A percentile compares a stretch with the other conserved stretches of the same genome.
Conservation (phyloP, 768 basidiomycete species). For the Boletus reticuloceps region DNA sequence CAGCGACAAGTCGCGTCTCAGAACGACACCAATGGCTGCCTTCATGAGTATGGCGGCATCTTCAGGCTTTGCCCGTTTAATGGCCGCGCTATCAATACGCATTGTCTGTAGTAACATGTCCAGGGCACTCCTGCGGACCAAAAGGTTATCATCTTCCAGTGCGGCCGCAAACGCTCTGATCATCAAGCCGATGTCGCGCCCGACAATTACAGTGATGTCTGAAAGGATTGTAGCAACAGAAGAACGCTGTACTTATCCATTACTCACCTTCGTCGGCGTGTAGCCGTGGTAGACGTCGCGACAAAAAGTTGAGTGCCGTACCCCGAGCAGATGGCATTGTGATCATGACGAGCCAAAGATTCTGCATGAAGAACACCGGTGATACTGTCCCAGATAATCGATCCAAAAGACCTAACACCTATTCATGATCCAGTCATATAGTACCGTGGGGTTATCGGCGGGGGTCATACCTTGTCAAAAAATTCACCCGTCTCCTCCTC, state of each 20-base stretch:
- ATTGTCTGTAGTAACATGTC: slow-evolving; percentile 82
- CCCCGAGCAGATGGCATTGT: slow-evolving; percentile 85
- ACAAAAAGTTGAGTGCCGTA: slow-evolving; percentile 83
- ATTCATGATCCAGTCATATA: slow-evolving; percentile 13
- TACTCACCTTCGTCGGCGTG: slow-evolving; percentile 66
- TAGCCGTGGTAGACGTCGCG: slow-evolving; percentile 71
- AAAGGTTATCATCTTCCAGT: slow-evolving; percentile 89
- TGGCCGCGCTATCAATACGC: slow-evolving; percentile 66
- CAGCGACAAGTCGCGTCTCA: slow-evolving; percentile 88
- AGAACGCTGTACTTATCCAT: background rate
- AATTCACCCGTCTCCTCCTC: slow-evolving; percentile 98
- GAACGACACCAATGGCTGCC: slow-evolving; percentile 82
- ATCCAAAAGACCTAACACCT: slow-evolving; percentile 82
- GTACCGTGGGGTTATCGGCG: background rate
- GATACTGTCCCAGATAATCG: slow-evolving; percentile 81
- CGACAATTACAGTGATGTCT: slow-evolving; percentile 73
- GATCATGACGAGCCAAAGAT: slow-evolving; percentile 90
- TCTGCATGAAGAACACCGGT: slow-evolving; percentile 90
- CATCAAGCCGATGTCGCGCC: slow-evolving; percentile 89
- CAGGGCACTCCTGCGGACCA: slow-evolving; percentile 83
- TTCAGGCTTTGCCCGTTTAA: slow-evolving; percentile 64
- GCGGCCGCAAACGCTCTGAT: slow-evolving; percentile 89
- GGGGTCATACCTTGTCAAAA: slow-evolving; percentile 72
- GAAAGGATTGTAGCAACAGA: slow-evolving; percentile 5
- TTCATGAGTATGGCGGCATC: slow-evolving; percentile 85